Evolutionary conservation across 2,329 filamentous ascomycete genomes (phyloP), one percentile per base, ranked within the genome.

Genomic region (Talaromyces verruculosus): DNA sequence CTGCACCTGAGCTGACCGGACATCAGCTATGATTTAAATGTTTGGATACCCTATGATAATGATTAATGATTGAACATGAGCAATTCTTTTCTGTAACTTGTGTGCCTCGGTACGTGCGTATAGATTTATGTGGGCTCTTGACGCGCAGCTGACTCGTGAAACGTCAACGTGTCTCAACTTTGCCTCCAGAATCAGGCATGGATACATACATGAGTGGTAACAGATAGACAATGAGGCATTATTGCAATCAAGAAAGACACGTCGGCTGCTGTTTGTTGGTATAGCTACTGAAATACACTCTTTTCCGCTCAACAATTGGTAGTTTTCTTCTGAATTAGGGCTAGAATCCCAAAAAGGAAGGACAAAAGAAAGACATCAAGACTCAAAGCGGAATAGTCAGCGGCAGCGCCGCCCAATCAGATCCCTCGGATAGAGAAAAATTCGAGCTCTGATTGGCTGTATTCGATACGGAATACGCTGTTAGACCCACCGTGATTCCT

Each of bases 121-220:
- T n/a, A 45, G 41, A 22, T 45, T 7, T 1, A 25, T 10, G 22
- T 30, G 2, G 51, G 17, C 11, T 37, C 30, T 57, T 37, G 33
- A 15, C n/a, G 33, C 33, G 33, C 53, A 35, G 33, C 33, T 57
- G n/a, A 39, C 53, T 57, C 6, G 53, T 57, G 53, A 57, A 57
- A 57, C 53, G 33, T 57, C 33, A 39, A 57, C n/a, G 1, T 57
- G 53, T 57, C 53, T 57, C 53, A 57, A 57, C 33, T 57, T 25
- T 33, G 47, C 15, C n/a, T 22, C 53, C 25, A 17, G 51, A 35
- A 15, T 30, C 25, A 30, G 47, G 47, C 25, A 51, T 30, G 15
- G 25, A 30, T n/a, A 33, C 25, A 51, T 30, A 33, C 49, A 55
- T 22, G 51, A 15, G 33, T 17, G 22, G 22, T 3, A 22, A 39